Conservation (phyloP, 164 flowering plant genomes). For the Chimonanthus praecox region DNA sequence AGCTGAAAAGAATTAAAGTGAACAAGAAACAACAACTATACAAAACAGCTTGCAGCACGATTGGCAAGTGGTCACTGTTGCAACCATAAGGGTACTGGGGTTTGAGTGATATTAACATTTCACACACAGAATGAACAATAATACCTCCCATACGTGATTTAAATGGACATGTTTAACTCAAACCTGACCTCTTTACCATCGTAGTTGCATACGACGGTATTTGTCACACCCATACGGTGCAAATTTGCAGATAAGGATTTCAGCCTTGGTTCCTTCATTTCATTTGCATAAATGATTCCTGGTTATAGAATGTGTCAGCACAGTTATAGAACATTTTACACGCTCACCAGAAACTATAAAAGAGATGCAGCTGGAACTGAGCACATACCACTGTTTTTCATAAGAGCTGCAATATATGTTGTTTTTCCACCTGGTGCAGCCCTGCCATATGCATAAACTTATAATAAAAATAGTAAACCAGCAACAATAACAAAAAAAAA, state of each 20-base stretch:
- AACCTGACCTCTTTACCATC: conserved; percentile 89
- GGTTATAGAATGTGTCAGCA: conserved; percentile 1
- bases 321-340: neutral
- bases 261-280: conserved; percentile 76
- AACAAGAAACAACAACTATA: too few species aligned
- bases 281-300: conserved; percentile 92
- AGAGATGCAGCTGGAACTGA: neutral
- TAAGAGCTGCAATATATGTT: conserved; percentile 91
- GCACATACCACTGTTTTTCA: conserved; percentile 91
- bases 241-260: conserved; percentile 89
- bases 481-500: too few species aligned
- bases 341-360: neutral
- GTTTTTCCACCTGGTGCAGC: conserved; percentile 99
- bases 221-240: conserved; percentile 95
- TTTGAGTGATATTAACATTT: too few species aligned
- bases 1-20: too few species aligned
- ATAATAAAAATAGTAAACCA: neutral
- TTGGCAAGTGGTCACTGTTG: too few species aligned
- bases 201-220: conserved; percentile 80
- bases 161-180: neutral
- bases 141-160: too few species aligned
- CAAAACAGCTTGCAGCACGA: too few species aligned
- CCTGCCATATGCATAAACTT: conserved; percentile 35
- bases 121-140: too few species aligned
- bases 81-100: too few species aligned